phyloP scores from a whole-genome alignment of 2,329 filamentous ascomycete species.

The Achaetomium macrosporum region DNA sequence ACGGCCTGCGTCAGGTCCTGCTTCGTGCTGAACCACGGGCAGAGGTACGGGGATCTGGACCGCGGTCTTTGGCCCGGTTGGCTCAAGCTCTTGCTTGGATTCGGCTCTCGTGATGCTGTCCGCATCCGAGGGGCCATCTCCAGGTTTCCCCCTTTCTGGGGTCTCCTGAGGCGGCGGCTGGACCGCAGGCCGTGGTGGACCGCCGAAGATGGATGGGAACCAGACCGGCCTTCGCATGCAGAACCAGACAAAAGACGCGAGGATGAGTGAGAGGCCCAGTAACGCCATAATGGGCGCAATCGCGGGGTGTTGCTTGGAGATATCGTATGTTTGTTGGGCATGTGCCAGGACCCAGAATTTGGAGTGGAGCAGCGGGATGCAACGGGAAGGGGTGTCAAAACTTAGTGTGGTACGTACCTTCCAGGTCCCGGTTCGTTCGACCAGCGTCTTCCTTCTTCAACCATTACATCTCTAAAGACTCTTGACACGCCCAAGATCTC shows the following conservation, averaged over 20 bases:
- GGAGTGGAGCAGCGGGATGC: too few species aligned
- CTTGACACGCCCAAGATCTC: too few species aligned
- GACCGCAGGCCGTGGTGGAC: conserved; percentile 18
- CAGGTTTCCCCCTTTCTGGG: not conserved
- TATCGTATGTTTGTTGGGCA: conserved; percentile 17
- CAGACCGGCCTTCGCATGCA: conserved; percentile 48
- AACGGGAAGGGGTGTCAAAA: too few species aligned
- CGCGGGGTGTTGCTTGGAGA: conserved; percentile 12
- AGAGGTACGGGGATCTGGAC: conserved; percentile 13
- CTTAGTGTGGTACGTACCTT: too few species aligned
- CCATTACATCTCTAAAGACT: too few species aligned
- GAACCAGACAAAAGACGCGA: conserved; percentile 55
- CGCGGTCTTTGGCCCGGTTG: not conserved
- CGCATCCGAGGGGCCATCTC: conserved; percentile 13
- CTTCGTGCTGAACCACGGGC: conserved; percentile 15
- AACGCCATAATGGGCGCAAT: conserved; percentile 42
- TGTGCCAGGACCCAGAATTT: not conserved
- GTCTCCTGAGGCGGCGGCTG: conserved; percentile 11
- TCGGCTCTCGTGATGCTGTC: not conserved
- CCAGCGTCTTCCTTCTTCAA: too few species aligned
- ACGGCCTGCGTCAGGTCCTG: conserved; percentile 13
- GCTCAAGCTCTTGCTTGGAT: not conserved
- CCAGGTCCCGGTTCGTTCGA: too few species aligned
- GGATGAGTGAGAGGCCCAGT: conserved; percentile 55
- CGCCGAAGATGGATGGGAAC: conserved; percentile 37